These are phyloP conservation scores for Pseudogymnoascus sp. DNA, from an alignment of 2,329 filamentous ascomycete species.

Conservation along the genomic window DNA sequence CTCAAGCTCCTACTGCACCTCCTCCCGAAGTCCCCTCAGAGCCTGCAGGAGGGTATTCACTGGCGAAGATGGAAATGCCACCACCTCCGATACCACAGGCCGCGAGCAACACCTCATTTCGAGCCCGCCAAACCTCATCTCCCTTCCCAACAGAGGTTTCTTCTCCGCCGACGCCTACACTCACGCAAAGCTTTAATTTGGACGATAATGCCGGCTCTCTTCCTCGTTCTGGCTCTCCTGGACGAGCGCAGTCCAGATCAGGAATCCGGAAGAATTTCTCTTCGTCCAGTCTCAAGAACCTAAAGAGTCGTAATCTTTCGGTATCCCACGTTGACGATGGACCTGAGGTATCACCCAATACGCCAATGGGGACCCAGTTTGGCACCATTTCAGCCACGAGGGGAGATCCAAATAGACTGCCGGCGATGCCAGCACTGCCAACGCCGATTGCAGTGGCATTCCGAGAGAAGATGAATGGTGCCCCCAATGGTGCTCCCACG, in stretches of 20 bases:
- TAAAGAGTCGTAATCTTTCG: slow-evolving; percentile 69
- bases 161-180: slow-evolving; percentile 27
- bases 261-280: slow-evolving; percentile 61
- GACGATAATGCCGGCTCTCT: slow-evolving; percentile 32
- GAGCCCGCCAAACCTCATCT: slow-evolving; percentile 23
- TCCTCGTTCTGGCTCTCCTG: slow-evolving; percentile 46
- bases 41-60: slow-evolving; percentile 13
- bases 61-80: slow-evolving; percentile 23
- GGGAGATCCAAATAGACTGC: slow-evolving; percentile 41
- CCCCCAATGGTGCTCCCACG: slow-evolving; percentile 38
- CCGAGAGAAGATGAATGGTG: slow-evolving; percentile 47
- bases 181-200: slow-evolving; percentile 22
- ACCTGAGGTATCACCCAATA: slow-evolving; percentile 62
- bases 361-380: slow-evolving; percentile 65
- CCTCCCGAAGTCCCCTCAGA: background rate
- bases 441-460: slow-evolving; percentile 61
- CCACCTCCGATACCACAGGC: slow-evolving; percentile 17
- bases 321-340: slow-evolving; percentile 50
- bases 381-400: slow-evolving; percentile 30
- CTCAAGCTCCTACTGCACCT: background rate
- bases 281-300: slow-evolving; percentile 60
- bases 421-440: slow-evolving; percentile 55
- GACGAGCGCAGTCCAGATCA: slow-evolving; percentile 36
- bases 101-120: slow-evolving; percentile 13
- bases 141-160: slow-evolving; percentile 23